Base-by-base conservation (phyloP, 2,329 filamentous ascomycete genomes). In the Arthrobotrys sinensis region DNA sequence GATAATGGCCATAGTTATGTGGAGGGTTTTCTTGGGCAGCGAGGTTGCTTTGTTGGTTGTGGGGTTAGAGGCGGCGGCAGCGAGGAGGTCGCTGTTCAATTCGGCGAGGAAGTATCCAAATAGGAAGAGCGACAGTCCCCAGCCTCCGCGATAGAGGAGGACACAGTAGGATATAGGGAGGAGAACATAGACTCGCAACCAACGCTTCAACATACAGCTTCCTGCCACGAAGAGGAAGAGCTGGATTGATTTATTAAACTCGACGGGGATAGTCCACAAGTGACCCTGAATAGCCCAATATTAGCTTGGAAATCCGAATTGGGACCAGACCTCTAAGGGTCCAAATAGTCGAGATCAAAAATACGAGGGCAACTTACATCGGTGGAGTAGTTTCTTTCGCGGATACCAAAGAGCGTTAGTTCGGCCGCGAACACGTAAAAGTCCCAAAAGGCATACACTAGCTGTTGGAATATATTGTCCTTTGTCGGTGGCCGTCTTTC, bases 1-100 rank as follows among this genome's bases (percentile, higher is more conserved):
- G 1, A 86, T 45, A 28, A 89, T 82, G 79, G 87, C 87, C 53
- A 88, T 60, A 4, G 83, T 19, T 6, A 81, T 82, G 85, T 86
- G 87, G 48, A 86, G 83, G 0, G 83, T 40, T 7, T 10, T 72
- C 28, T 62, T 66, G 32, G 75, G 14, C 10, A 38, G 14, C 16
- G 50, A 45, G 3, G 2, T 60, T 43, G 52, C 43, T 19, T 57
- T 38, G 34, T 6, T 36, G n/a, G 63, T 63, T 19, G 63, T 46
- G 34, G 64, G 68, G 14, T 63, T 55, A 10, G 8, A 21, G 10
- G 21, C 77, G 6, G 80, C 76, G 10, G 72, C 40, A 43, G 8
- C 76, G 64, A 43, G 80, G 64, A 75, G 10, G 34, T 75, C 63
- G 52, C 50, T 34, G 32, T 75, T 64, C 7, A 75, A 32, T 53